Conservation (phyloP, 2,329 filamentous ascomycete genomes). For the Emericellopsis atlantica region DNA sequence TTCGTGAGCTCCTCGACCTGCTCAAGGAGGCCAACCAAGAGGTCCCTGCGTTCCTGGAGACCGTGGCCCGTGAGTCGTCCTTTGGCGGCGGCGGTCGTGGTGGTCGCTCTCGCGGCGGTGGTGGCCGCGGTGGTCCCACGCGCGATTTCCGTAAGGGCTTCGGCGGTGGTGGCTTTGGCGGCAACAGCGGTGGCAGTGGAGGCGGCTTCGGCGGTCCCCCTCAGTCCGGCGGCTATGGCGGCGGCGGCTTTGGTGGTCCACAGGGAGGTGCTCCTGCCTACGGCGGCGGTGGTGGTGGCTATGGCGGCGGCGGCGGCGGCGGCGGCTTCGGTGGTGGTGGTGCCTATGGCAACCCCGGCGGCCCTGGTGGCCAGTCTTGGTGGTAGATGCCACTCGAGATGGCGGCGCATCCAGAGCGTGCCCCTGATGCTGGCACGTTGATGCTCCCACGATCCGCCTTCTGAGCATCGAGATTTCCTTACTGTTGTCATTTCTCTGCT, state of each 20-base stretch:
- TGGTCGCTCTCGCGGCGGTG: slow-evolving; percentile 37
- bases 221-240: slow-evolving; percentile 23
- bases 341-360: slow-evolving; percentile 55
- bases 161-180: slow-evolving; percentile 40
- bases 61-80: slow-evolving; percentile 87
- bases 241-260: slow-evolving; percentile 30
- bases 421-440: slow-evolving; percentile 7
- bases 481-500: slow-evolving; percentile 12
- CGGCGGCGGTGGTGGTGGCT: slow-evolving; percentile 22
- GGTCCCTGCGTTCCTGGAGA: slow-evolving; percentile 86
- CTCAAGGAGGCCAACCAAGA: slow-evolving; percentile 99
- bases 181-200: slow-evolving; percentile 26
- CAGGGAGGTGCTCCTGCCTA: slow-evolving; percentile 18
- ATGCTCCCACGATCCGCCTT: slow-evolving; percentile 6
- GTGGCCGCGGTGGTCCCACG: slow-evolving; percentile 62
- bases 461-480: slow-evolving; percentile 6
- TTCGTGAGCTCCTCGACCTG: slow-evolving; percentile 91
- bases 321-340: slow-evolving; percentile 24
- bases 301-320: slow-evolving; percentile 25
- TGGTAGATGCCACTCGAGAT: slow-evolving; percentile 32
- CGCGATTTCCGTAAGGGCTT: slow-evolving; percentile 78
- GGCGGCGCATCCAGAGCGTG: neutral
- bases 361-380: slow-evolving; percentile 55
- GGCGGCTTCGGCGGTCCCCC: slow-evolving; percentile 16
- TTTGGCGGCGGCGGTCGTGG: slow-evolving; percentile 62